A percentile compares a stretch with the other conserved stretches of the same genome.
These are phyloP conservation scores for Neurospora hispaniola DNA, from an alignment of 495 filamentous ascomycete genomes.

Conservation along the genomic window DNA sequence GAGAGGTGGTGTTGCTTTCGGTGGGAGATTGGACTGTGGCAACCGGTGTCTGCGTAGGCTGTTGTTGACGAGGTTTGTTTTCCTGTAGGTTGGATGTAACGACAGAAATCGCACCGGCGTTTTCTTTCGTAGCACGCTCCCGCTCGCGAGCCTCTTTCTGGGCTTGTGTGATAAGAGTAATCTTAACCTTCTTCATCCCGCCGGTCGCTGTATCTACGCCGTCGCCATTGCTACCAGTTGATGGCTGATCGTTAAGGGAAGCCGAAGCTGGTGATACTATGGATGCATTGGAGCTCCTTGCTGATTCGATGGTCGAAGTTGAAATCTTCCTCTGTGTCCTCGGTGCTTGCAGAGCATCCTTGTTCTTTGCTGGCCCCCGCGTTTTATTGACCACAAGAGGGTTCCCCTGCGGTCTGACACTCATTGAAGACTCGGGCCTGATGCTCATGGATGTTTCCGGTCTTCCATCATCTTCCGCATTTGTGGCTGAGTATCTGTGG, in stretches of 20 bases:
- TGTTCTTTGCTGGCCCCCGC: conserved; percentile 23
- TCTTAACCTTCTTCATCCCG: conserved; percentile 65
- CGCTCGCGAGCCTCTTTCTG: conserved; percentile 49
- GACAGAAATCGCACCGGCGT: conserved; percentile 12
- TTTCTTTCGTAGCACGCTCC: conserved; percentile 14
- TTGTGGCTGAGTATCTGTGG: not conserved
- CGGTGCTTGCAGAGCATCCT: conserved; percentile 16
- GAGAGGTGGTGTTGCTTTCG: not conserved
- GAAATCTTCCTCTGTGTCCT: conserved; percentile 35
- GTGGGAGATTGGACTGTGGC: not conserved
- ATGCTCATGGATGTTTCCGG: conserved; percentile 28
- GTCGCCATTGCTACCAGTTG: conserved; percentile 15
- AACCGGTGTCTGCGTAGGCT: conserved; percentile 5
- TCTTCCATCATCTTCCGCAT: conserved; percentile 16
- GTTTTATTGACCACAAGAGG: conserved; percentile 35
- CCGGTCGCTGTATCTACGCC: conserved; percentile 52
- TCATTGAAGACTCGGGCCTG: conserved; percentile 30
- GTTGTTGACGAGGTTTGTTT: not conserved
- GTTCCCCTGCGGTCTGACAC: conserved; percentile 18
- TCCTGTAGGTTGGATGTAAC: conserved; percentile 3
- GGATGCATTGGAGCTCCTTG: not conserved
- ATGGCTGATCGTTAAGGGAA: not conserved
- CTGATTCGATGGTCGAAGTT: not conserved
- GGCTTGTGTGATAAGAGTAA: conserved; percentile 61
- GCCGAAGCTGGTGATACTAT: not conserved